Evolutionary conservation across 1,139 yeast species (phyloP), one percentile per base, ranked within the genome.

Genomic region (Wickerhamiella infanticola): DNA sequence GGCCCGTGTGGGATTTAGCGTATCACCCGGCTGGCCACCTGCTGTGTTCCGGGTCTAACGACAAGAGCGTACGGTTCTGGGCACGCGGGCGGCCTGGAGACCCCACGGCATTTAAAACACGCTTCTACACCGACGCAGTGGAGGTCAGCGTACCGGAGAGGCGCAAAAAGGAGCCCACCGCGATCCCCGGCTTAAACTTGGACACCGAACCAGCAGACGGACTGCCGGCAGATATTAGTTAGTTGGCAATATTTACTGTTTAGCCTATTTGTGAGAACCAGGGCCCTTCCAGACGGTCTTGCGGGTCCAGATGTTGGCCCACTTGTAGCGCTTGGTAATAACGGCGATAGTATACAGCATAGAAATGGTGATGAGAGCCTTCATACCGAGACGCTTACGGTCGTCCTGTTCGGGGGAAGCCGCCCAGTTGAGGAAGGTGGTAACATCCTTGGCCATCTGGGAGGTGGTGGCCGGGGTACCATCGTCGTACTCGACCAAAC

Each of bases 371-470:
- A 88, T 71, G 56, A 93, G 63, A 47, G 95, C 95, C 75, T 90
- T 93, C 68, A 85, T 74, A 72, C 99, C 98, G 69, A 83, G 74
- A 71, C 81, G 84, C 81, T 90, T 90, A 75, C 98, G 82, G 64
- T 86, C 96, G 62, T 90, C 99, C 62, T 83, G 95, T 74, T 90
- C 98, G 53, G 99, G 99, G 72, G 86, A 96, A 51, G 96, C 73
- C 56, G 96, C 86, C 98, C 98, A 90, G 75, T 88, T 84, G 68
- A 90, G 78, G 82, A 90, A 90, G 47, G 85, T 77, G 54, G 86
- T 72, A 49, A 90, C 98, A 67, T 90, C 98, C 76, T 90, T 90
- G 60, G 99, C 98, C 97, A 90, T 86, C 73, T 90, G 99, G 49
- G 98, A 81, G 55, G 98, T 81, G 49, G 97, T 79, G 50, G 98